phyloP scores from a whole-genome alignment of 2,329 filamentous ascomycete genomes.

The Hypoxylon sp. region DNA sequence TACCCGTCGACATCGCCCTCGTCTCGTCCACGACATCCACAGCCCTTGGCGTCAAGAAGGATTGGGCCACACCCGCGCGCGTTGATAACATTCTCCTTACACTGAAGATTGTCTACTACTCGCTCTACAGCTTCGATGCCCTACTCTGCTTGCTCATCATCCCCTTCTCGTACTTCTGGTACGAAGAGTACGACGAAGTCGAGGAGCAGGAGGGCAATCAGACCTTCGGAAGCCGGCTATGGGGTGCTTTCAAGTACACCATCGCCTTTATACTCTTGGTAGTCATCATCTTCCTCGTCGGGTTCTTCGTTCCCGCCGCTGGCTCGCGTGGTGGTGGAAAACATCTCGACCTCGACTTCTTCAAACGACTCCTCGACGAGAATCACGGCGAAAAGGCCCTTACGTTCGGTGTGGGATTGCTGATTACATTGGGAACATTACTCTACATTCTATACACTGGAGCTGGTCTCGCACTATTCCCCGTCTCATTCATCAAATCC shows the following conservation, averaged over 20 bases:
- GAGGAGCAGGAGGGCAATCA: constrained; percentile 85
- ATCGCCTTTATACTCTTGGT: constrained; percentile 85
- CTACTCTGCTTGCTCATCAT: constrained; percentile 90
- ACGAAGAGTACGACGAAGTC: constrained; percentile 96
- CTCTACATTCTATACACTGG: constrained; percentile 92
- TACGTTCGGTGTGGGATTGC: constrained; percentile 89
- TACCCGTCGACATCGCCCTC: constrained; percentile 95
- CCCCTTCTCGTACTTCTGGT: constrained; percentile 98
- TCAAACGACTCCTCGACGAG: constrained; percentile 85
- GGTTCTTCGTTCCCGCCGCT: constrained; percentile 92
- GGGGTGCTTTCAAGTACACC: constrained; percentile 93
- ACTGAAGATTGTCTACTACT: constrained; percentile 91
- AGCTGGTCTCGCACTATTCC: constrained; percentile 88
- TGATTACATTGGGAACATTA: constrained; percentile 88
- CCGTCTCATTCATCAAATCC: constrained; percentile 91
- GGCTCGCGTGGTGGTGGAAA: constrained; percentile 74
- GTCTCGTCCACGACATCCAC: constrained; percentile 88
- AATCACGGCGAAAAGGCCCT: constrained; percentile 94
- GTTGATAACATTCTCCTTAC: constrained; percentile 84
- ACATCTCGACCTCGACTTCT: constrained; percentile 89
- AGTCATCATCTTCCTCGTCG: constrained; percentile 87
- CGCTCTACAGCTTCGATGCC: constrained; percentile 91
- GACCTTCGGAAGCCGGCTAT: constrained; percentile 78
- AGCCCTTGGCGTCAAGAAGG: constrained; percentile 85
- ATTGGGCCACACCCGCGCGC: constrained; percentile 90